Evolutionary conservation across 2,329 filamentous ascomycete genomes (phyloP), one percentile per base, ranked within the genome.

Genomic region (Trichoderma lentiforme): DNA sequence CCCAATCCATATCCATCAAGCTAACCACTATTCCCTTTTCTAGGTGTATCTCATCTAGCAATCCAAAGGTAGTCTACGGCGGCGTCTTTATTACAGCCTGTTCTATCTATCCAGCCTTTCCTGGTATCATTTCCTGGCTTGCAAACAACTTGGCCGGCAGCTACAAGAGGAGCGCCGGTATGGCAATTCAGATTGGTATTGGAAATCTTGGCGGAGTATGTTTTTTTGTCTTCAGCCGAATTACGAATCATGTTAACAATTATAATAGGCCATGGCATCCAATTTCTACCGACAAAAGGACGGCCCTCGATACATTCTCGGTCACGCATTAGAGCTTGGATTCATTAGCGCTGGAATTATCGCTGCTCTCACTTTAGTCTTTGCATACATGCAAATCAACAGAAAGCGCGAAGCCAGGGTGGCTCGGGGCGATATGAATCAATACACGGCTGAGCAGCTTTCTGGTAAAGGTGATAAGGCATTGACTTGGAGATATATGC

Each of bases 121-220:
- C 93, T 0, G 95, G 95, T 70, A 91, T 92, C 0, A 92, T 97
- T 66, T 86, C 91, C 0, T 97, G 94, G 94, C 83, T 90, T 0
- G 88, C 88, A 39, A 97, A 96, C 79, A 97, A 97, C 73, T 86
- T 92, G 11, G 89, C 95, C 71, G 85, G 85, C 0, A 84, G 82
- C 60, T 86, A 85, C 79, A 97, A 97, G 80, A 84, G 90, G 4
- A 86, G 86, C 8, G 86, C 85, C 0, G 90, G 89, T 2, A 91
- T 91, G 86, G 90, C 89, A 0, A 81, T 92, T 14, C 88, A 90
- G 56, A 90, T 92, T 66, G 87, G 87, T 0, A 75, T 89, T 11
- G 90, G 89, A 0, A 91, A 91, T 71, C 78, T 88, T 2, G 86
- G 84, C 8, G 86, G 86, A 2, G 82, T 84, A 79, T 77, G 82